Evolutionary conservation across 192 early-diverging fungal species (phyloP).

Genomic region (Obelidium mucronatum): DNA sequence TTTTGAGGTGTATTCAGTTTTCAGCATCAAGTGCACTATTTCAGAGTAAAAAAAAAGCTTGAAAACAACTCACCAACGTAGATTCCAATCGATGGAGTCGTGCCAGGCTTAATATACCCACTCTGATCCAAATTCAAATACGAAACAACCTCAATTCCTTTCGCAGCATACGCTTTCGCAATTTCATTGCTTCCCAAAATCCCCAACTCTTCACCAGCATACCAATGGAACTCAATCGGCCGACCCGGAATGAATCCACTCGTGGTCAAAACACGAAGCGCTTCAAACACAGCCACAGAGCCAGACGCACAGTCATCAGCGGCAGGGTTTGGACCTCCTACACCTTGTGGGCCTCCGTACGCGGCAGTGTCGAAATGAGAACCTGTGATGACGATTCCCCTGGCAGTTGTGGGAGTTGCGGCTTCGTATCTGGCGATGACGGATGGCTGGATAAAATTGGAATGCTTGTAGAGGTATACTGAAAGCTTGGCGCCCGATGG

Average conservation of each 20-base stretch:
- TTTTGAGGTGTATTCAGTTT: too few relatives aligned
- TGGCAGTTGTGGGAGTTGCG: not conserved
- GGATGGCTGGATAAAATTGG: conserved; percentile 33
- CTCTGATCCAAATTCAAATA: conserved; percentile 65
- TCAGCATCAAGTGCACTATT: not conserved
- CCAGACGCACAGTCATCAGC: conserved; percentile 45
- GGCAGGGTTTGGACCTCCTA: conserved; percentile 55
- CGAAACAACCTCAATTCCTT: conserved; percentile 20
- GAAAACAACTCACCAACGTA: conserved; percentile 29
- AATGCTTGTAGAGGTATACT: conserved; percentile 30
- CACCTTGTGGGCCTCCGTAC: not conserved
- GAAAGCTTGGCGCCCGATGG: conserved; percentile 27
- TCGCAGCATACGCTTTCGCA: conserved; percentile 37
- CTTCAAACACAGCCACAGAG: conserved; percentile 58
- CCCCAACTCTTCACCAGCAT: conserved; percentile 87
- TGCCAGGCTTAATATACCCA: conserved; percentile 43
- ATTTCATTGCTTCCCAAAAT: conserved; percentile 77
- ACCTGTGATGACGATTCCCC: conserved; percentile 13
- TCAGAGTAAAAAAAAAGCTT: not conserved
- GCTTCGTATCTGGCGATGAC: conserved; percentile 41
- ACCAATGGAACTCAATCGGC: conserved; percentile 93
- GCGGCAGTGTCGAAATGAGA: conserved; percentile 15
- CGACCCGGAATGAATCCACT: conserved; percentile 70
- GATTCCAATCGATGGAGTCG: conserved; percentile 66
- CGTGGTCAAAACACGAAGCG: conserved; percentile 71